Conservation (phyloP, 2,329 filamentous ascomycete genomes). For the Scedosporium boydii region DNA sequence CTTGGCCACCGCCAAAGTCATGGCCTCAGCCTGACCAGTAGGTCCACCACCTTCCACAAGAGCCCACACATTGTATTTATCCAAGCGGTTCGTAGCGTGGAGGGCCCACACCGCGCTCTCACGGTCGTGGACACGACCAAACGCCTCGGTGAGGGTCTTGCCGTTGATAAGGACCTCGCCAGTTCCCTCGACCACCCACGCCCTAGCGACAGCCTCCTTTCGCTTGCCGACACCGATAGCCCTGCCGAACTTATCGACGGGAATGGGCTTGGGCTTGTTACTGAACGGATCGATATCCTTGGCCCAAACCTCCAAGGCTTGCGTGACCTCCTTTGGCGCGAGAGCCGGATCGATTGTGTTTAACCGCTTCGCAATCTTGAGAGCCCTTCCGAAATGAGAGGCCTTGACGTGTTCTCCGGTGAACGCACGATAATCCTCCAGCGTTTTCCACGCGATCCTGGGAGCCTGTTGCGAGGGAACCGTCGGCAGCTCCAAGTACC, state of each 20-base stretch:
- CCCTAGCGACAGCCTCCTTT: constrained; percentile 78
- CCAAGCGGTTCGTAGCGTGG: constrained; percentile 69
- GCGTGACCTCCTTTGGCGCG: constrained; percentile 58
- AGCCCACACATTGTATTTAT: constrained; percentile 97
- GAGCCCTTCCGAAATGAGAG: constrained; percentile 68
- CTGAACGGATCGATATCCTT: constrained; percentile 63
- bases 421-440: constrained; percentile 63
- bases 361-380: constrained; percentile 67
- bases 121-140: constrained; percentile 82
- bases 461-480: constrained; percentile 57
- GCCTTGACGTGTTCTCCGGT: constrained; percentile 65
- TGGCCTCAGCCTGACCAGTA: constrained; percentile 90
- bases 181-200: constrained; percentile 84
- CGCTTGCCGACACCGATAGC: constrained; percentile 74
- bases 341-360: constrained; percentile 77
- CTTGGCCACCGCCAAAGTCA: constrained; percentile 83
- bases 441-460: constrained; percentile 69
- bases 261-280: constrained; percentile 50
- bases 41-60: constrained; percentile 76
- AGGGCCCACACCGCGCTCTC: constrained; percentile 92
- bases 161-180: constrained; percentile 88
- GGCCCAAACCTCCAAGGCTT: constrained; percentile 60
- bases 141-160: constrained; percentile 70
- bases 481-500: constrained; percentile 64
- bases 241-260: constrained; percentile 68